These are phyloP conservation scores for Kodamaea plutei DNA, from an alignment of 1,139 yeast genomes.

Conservation along the genomic window DNA sequence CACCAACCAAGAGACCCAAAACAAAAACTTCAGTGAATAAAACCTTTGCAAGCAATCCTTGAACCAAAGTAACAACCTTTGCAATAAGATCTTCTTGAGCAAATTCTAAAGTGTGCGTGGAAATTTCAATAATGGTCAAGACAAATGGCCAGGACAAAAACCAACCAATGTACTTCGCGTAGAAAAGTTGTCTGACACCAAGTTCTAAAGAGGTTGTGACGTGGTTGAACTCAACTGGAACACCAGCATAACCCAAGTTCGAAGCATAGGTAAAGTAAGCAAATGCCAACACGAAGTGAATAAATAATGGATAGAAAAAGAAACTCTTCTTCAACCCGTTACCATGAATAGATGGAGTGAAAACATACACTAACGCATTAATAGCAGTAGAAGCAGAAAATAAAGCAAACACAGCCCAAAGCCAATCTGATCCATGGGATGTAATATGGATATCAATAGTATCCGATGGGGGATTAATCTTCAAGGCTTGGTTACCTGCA, in stretches of 20 bases:
- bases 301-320: constrained; percentile 43
- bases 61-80: constrained; percentile 23
- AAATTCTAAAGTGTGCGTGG: constrained; percentile 36
- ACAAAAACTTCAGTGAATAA: constrained; percentile 48
- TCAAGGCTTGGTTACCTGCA: constrained; percentile 44
- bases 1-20: constrained; percentile 51
- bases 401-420: constrained; percentile 60
- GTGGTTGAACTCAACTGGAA: constrained; percentile 54
- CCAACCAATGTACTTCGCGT: constrained; percentile 65
- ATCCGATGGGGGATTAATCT: constrained; percentile 40
- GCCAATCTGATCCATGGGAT: constrained; percentile 62
- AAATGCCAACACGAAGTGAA: constrained; percentile 45
- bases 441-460: constrained; percentile 51
- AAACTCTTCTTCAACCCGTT: constrained; percentile 36
- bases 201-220: constrained; percentile 33
- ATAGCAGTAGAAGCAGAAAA: constrained; percentile 42
- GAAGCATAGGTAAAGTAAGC: constrained; percentile 65
- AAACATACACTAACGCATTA: constrained; percentile 37
- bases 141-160: constrained; percentile 59
- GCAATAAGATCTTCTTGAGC: constrained; percentile 23
- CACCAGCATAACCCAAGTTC: constrained; percentile 59
- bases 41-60: constrained; percentile 27
- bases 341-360: constrained; percentile 25
- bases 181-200: constrained; percentile 59
- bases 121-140: constrained; percentile 43